Evolutionary conservation across 2,329 filamentous ascomycete genomes (phyloP).

Genomic region (Paraphaeosphaeria minitans): DNA sequence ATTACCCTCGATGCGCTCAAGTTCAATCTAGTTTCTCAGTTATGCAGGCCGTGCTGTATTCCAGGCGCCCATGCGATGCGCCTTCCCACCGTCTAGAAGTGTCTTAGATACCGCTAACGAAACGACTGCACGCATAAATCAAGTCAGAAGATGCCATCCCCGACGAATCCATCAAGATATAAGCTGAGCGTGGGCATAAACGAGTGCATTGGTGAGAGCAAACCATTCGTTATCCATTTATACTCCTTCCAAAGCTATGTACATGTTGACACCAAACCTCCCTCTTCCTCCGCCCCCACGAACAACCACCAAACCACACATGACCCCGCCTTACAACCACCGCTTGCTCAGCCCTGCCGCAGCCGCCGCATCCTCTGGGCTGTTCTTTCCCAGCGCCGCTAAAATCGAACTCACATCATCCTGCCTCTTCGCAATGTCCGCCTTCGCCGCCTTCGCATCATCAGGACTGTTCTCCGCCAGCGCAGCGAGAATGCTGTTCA

Average conservation of each 20-base stretch:
- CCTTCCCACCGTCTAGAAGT: too few species aligned
- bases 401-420: slow-evolving; percentile 29
- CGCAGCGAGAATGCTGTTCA: slow-evolving; percentile 24
- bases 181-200: neutral
- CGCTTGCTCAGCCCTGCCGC: slow-evolving; percentile 19
- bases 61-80: too few species aligned
- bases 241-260: slow-evolving; percentile 3
- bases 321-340: slow-evolving; percentile 15
- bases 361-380: slow-evolving; percentile 29
- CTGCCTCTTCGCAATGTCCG: slow-evolving; percentile 21
- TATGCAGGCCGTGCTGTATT: too few species aligned
- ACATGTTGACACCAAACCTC: slow-evolving; percentile 1
- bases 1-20: too few species aligned
- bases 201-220: slow-evolving; percentile 4
- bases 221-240: neutral
- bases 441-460: slow-evolving; percentile 25
- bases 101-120: too few species aligned
- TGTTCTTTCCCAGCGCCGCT: slow-evolving; percentile 29
- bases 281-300: too few species aligned
- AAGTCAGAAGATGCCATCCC: too few species aligned
- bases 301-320: neutral
- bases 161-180: neutral
- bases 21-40: too few species aligned
- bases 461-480: slow-evolving; percentile 24
- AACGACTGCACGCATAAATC: too few species aligned